These are phyloP conservation scores for Letharia lupina DNA, from an alignment of 495 filamentous ascomycete genomes.

Conservation along the genomic window DNA sequence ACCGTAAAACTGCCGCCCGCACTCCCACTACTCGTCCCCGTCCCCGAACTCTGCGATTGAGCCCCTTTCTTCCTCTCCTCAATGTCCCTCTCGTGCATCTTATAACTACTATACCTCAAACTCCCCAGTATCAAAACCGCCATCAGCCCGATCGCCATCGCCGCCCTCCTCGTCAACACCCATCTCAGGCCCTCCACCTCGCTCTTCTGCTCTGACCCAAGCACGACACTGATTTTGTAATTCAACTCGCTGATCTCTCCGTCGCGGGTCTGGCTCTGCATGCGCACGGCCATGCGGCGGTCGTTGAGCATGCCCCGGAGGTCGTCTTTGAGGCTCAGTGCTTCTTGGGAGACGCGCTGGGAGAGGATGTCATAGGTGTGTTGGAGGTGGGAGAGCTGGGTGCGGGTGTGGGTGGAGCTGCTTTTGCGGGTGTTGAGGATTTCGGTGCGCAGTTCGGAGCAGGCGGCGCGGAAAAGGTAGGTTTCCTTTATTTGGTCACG, in stretches of 20 bases:
- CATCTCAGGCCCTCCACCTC: conserved; percentile 87
- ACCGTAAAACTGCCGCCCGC: conserved; percentile 7
- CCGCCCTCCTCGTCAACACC: conserved; percentile 80
- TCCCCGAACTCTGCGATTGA: background rate
- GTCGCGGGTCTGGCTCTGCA: conserved; percentile 76
- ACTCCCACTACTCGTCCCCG: background rate
- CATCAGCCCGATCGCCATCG: conserved; percentile 58
- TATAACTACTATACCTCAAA: conserved; percentile 26
- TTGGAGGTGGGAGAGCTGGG: conserved; percentile 75
- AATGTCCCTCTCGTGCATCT: conserved; percentile 19
- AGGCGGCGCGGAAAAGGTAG: conserved; percentile 91
- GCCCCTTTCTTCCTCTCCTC: conserved; percentile 14
- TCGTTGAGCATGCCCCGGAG: conserved; percentile 95
- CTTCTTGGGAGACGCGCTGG: conserved; percentile 73
- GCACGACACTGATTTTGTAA: conserved; percentile 80
- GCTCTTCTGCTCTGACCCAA: conserved; percentile 79
- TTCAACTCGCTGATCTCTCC: conserved; percentile 82
- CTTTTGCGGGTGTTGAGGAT: conserved; percentile 39
- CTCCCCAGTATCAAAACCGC: conserved; percentile 26
- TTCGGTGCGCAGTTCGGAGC: conserved; percentile 71
- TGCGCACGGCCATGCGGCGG: conserved; percentile 80
- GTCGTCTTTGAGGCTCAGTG: conserved; percentile 72
- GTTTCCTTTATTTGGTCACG: conserved; percentile 45
- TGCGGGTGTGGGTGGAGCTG: conserved; percentile 62
- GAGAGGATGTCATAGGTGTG: conserved; percentile 89